Evolutionary conservation across 2,329 filamentous ascomycete genomes (phyloP).

Genomic region (Metarhizium sp.): DNA sequence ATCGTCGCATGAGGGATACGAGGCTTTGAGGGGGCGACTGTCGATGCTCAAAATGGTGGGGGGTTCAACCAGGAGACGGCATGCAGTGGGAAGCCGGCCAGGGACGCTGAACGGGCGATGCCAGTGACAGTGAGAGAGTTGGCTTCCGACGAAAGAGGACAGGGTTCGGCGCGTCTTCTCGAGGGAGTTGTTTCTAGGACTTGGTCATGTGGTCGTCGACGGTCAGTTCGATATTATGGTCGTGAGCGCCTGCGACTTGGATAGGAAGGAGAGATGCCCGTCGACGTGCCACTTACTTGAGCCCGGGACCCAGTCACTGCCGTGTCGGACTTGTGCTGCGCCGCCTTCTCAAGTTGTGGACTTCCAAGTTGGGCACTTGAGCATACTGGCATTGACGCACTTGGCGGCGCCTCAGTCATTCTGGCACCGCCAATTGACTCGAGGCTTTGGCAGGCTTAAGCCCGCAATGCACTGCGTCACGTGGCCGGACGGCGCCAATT

Average conservation of each 20-base stretch:
- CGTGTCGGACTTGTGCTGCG: background rate
- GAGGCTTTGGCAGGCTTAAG: no score
- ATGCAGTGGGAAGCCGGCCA: background rate
- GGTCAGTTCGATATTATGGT: background rate
- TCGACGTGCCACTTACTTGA: background rate
- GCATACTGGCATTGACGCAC: no score
- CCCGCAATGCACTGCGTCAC: no score
- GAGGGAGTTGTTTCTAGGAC: background rate
- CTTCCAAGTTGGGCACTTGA: background rate
- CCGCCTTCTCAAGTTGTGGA: background rate
- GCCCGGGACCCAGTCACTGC: background rate
- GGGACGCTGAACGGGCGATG: background rate
- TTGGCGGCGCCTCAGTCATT: background rate
- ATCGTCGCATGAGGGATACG: constrained; percentile 21
- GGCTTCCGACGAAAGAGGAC: background rate
- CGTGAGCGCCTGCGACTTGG: background rate
- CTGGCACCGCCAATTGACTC: no score
- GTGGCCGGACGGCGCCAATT: no score
- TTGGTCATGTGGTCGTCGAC: background rate
- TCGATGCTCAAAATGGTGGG: constrained; percentile 1
- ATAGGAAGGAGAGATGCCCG: background rate
- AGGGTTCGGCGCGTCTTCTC: background rate
- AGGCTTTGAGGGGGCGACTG: background rate
- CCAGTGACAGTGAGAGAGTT: background rate
- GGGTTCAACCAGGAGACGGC: background rate